Evolutionary conservation across 2,329 filamentous ascomycete genomes (phyloP).

Genomic region (Epichloe festucae): DNA sequence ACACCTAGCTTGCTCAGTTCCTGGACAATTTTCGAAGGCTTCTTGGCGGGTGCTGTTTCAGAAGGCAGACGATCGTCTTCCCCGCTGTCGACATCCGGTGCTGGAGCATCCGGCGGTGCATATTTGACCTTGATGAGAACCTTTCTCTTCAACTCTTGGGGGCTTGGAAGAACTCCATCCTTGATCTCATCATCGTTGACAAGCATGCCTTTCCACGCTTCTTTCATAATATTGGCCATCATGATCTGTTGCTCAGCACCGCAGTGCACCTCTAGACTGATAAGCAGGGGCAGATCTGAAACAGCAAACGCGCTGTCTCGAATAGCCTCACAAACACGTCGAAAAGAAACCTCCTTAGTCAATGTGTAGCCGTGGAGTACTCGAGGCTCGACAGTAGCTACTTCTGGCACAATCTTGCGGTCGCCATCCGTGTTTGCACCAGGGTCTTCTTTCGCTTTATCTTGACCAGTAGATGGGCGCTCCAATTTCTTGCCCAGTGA

Average conservation of each 20-base stretch:
- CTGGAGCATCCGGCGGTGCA: slow-evolving; percentile 29
- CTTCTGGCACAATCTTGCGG: slow-evolving; percentile 12
- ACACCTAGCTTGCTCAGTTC: slow-evolving; percentile 64
- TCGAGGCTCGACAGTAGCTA: slow-evolving; percentile 48
- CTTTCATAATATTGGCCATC: slow-evolving; percentile 87
- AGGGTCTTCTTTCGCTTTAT: slow-evolving; percentile 1
- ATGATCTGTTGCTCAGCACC: slow-evolving; percentile 65
- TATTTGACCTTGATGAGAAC: slow-evolving; percentile 80
- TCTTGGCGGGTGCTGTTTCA: slow-evolving; percentile 27
- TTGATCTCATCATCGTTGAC: slow-evolving; percentile 41
- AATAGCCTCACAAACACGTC: slow-evolving; percentile 72
- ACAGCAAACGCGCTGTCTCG: slow-evolving; percentile 63
- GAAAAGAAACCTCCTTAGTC: slow-evolving; percentile 78
- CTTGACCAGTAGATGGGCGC: slow-evolving; percentile 14
- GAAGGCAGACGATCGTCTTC: slow-evolving; percentile 27
- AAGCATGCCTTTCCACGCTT: slow-evolving; percentile 65
- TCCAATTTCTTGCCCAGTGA: slow-evolving; percentile 31
- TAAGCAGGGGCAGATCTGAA: slow-evolving; percentile 74
- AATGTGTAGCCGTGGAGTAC: slow-evolving; percentile 84
- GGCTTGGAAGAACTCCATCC: slow-evolving; percentile 46
- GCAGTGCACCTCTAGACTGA: slow-evolving; percentile 89
- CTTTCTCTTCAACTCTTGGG: slow-evolving; percentile 57
- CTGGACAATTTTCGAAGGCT: slow-evolving; percentile 54
- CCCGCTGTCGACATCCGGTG: slow-evolving; percentile 18
- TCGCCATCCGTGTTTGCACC: slow-evolving; percentile 2